phyloP scores from a whole-genome alignment of 192 early-diverging fungal genomes.

The Endogone sp. region DNA sequence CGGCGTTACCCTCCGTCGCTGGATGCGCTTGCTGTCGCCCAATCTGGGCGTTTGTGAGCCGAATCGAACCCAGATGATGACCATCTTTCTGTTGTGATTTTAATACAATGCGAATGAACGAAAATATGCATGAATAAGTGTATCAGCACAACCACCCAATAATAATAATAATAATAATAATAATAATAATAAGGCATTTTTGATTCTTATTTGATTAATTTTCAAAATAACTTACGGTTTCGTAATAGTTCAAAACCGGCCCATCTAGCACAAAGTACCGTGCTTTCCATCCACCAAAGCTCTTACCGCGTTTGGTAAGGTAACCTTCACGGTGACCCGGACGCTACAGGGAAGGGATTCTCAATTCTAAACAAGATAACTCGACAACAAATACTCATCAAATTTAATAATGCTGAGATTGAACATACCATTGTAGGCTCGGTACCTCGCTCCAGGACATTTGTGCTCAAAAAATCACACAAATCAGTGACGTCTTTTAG shows the following conservation, averaged over 20 bases:
- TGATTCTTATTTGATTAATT: too few relatives aligned
- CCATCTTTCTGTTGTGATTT: conserved; percentile 57
- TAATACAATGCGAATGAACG: background rate
- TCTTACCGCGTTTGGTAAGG: conserved; percentile 90
- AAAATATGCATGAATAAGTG: background rate
- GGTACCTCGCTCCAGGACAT: conserved; percentile 46
- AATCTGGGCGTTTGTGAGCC: conserved; percentile 71
- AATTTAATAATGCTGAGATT: too few relatives aligned
- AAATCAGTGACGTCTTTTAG: conserved; percentile 59
- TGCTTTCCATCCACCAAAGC: conserved; percentile 96
- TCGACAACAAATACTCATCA: too few relatives aligned
- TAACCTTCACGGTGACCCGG: conserved; percentile 77
- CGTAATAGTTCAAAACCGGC: conserved; percentile 76
- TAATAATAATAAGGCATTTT: too few relatives aligned
- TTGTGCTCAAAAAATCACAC: conserved; percentile 74
- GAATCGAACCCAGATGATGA: conserved; percentile 66
- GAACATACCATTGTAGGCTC: background rate
- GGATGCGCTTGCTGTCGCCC: conserved; percentile 44
- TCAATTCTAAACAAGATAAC: too few relatives aligned
- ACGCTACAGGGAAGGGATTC: conserved; percentile 29
- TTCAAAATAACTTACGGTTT: conserved; percentile 55
- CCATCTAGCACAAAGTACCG: conserved; percentile 76
- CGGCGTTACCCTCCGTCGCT: background rate
- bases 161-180: too few relatives aligned
- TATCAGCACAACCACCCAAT: too few relatives aligned